A percentile compares a stretch with the other conserved stretches of the same genome.
Conservation (phyloP, 495 filamentous ascomycete genomes). For the Podospora pseudoanserina region DNA sequence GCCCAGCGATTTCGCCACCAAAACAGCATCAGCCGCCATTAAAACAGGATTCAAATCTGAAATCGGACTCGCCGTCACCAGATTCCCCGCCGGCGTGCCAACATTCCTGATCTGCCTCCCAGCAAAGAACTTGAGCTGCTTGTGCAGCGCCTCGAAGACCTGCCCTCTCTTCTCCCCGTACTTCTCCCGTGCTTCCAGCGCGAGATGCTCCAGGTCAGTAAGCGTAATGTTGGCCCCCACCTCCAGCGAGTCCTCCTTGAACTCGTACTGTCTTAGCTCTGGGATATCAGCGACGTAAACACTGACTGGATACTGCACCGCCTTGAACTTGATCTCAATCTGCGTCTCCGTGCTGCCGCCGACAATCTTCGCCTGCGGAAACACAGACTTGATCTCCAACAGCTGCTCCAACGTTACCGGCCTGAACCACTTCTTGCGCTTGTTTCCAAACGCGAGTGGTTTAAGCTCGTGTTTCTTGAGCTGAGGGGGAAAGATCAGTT, state of each 20-base stretch:
- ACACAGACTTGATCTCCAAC: conserved; percentile 80
- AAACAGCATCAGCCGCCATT: conserved; percentile 74
- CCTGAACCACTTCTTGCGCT: conserved; percentile 89
- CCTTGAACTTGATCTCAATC: conserved; percentile 98
- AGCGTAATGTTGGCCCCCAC: conserved; percentile 89
- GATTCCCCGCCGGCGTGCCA: conserved; percentile 90
- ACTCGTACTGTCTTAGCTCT: conserved; percentile 73
- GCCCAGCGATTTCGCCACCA: conserved; percentile 71
- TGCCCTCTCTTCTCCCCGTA: conserved; percentile 73
- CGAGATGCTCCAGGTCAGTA: conserved; percentile 74
- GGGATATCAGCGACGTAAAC: conserved; percentile 93
- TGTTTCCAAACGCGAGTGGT: conserved; percentile 87
- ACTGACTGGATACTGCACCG: conserved; percentile 79
- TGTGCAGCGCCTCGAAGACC: conserved; percentile 67
- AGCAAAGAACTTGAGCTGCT: conserved; percentile 87
- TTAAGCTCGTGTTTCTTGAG: conserved; percentile 77
- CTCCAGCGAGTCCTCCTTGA: conserved; percentile 76
- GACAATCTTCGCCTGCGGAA: conserved; percentile 88
- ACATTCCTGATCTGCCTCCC: conserved; percentile 96
- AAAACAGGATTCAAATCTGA: conserved; percentile 96
- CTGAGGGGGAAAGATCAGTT: conserved; percentile 88
- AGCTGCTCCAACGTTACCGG: conserved; percentile 85
- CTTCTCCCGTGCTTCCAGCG: conserved; percentile 69
- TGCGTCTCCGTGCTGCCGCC: conserved; percentile 96
- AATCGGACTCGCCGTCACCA: conserved; percentile 93